These are phyloP conservation scores for Euphorbia peplus DNA, from an alignment of 345 rosid genomes.

Conservation along the genomic window DNA sequence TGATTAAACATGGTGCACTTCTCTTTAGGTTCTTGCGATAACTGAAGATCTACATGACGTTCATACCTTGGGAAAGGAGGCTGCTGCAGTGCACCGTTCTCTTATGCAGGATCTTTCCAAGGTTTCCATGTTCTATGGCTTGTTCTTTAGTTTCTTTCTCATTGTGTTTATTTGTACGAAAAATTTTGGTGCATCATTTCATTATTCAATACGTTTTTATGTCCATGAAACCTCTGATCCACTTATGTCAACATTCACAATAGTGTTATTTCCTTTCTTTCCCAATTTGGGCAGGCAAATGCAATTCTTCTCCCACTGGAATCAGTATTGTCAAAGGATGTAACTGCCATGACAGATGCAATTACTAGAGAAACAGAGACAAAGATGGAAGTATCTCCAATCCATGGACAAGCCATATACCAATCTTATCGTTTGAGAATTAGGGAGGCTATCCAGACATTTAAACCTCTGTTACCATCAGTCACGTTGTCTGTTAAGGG, in stretches of 20 bases:
- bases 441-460: conserved; percentile 67
- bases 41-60: conserved; percentile 90
- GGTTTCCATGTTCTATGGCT: conserved; percentile 39
- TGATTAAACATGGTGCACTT: conserved; percentile 22
- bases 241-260: conserved; percentile 9
- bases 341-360: conserved; percentile 78
- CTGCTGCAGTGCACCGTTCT: conserved; percentile 61
- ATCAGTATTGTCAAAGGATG: conserved; percentile 74
- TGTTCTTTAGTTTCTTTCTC: conserved; percentile 9
- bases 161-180: conserved; percentile 7
- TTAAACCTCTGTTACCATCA: conserved; percentile 60
- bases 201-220: conserved; percentile 1
- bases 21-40: conserved; percentile 72
- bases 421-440: conserved; percentile 71
- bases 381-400: conserved; percentile 71
- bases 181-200: conserved; percentile 6
- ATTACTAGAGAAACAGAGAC: conserved; percentile 69
- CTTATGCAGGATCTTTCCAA: conserved; percentile 78
- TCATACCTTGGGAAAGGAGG: conserved; percentile 82
- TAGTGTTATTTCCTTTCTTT: conserved; percentile 13
- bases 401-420: conserved; percentile 89
- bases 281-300: conserved; percentile 52
- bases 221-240: conserved; percentile 8
- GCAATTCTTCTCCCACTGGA: conserved; percentile 76
- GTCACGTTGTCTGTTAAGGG: conserved; percentile 54